phyloP scores from a whole-genome alignment of 495 filamentous ascomycete genomes.

The Xylaria flabelliformis region DNA sequence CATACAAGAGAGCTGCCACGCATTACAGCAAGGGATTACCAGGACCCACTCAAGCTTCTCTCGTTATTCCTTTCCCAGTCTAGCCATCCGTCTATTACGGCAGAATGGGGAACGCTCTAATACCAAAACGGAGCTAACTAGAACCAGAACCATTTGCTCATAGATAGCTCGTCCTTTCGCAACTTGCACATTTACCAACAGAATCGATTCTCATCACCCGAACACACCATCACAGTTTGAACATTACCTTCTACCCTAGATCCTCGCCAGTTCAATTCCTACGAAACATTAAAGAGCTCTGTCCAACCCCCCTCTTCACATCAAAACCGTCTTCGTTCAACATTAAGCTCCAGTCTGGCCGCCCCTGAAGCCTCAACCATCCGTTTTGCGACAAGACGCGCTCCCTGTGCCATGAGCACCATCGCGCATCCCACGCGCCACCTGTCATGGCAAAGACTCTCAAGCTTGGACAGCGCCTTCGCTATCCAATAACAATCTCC shows the following conservation, averaged over 20 bases:
- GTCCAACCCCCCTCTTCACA: neutral
- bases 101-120: neutral
- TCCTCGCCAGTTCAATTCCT: neutral
- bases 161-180: slow-evolving; percentile 15
- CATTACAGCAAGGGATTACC: neutral
- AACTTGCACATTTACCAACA: slow-evolving; percentile 1
- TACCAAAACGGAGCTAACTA: neutral
- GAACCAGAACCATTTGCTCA: neutral
- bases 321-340: neutral
- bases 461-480: slow-evolving; percentile 65
- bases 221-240: neutral
- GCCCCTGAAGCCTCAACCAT: slow-evolving; percentile 5
- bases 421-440: slow-evolving; percentile 29
- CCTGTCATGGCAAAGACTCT: slow-evolving; percentile 47
- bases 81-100: slow-evolving; percentile 12
- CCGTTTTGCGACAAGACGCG: slow-evolving; percentile 26
- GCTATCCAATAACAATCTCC: slow-evolving; percentile 94
- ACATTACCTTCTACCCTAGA: neutral
- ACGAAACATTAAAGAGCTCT: neutral
- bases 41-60: neutral
- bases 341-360: neutral
- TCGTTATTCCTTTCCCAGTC: neutral
- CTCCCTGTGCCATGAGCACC: slow-evolving; percentile 30
- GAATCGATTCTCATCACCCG: neutral
- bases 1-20: neutral